Percentiles rank a stretch among this genome's conserved stretches.
phyloP scores from a whole-genome alignment of 176 grass and related monocot species.

The Poa pratensis region DNA sequence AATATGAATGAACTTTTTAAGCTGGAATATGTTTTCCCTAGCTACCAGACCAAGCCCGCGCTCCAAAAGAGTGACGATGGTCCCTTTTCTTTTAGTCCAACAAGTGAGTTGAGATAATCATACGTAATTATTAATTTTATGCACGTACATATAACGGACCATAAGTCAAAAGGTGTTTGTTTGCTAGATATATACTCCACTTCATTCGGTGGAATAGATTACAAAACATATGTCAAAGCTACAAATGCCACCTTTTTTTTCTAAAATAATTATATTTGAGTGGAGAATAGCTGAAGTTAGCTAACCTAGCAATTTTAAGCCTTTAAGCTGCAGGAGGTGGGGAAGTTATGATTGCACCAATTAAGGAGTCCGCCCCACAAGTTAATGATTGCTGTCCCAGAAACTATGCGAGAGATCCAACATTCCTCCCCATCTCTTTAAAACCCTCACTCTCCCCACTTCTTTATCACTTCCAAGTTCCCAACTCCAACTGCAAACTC shows the following conservation, averaged over 20 bases:
- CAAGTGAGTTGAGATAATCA: neutral
- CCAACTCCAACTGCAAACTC: slow-evolving; percentile 32
- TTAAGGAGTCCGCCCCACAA: slow-evolving; percentile 64
- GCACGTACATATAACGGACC: slow-evolving; percentile 7
- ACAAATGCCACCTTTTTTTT: neutral
- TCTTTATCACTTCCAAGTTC: slow-evolving; percentile 53
- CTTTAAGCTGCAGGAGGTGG: slow-evolving; percentile 44
- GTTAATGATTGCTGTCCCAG: slow-evolving; percentile 63
- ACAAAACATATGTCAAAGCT: slow-evolving; percentile 37
- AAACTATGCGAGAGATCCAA: slow-evolving; percentile 63
- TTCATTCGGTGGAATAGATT: slow-evolving; percentile 44
- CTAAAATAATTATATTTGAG: slow-evolving; percentile 24
- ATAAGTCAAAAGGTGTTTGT: slow-evolving; percentile 14
- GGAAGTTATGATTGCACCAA: slow-evolving; percentile 73
- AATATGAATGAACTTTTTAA: too few relatives aligned
- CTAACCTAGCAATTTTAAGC: slow-evolving; percentile 43
- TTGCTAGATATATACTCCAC: slow-evolving; percentile 33
- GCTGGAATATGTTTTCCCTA: too few relatives aligned
- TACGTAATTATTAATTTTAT: neutral
- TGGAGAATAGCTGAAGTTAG: slow-evolving; percentile 67
- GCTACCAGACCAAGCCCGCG: too few relatives aligned
- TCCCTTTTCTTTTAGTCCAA: neutral
- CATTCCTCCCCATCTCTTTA: slow-evolving; percentile 62
- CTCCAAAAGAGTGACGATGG: neutral
- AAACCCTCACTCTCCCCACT: slow-evolving; percentile 60